Conservation (phyloP, 2,329 filamentous ascomycete species). For the Aspergillus sp. region DNA sequence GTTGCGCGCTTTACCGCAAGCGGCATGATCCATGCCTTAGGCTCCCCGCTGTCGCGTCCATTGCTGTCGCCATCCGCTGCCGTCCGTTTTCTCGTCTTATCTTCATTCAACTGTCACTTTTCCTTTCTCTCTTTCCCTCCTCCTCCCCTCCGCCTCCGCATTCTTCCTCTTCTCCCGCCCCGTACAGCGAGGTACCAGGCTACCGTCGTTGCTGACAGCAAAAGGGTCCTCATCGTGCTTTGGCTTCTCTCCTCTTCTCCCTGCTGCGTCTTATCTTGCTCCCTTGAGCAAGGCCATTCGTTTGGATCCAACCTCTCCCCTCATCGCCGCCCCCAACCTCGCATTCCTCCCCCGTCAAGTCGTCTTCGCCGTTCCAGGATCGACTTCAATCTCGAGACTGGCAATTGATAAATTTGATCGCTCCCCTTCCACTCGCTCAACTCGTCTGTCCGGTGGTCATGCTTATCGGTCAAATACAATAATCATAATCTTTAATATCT, state of each 20-base stretch:
- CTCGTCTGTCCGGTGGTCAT: slow-evolving; percentile 26
- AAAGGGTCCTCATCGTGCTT: not conserved
- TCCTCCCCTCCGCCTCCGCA: slow-evolving; percentile 3
- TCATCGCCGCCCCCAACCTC: not conserved
- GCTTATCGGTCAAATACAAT: slow-evolving; percentile 24
- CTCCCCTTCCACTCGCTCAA: not conserved
- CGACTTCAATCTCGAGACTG: not conserved
- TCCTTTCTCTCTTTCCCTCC: slow-evolving; percentile 7
- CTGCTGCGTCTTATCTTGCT: slow-evolving; percentile 14
- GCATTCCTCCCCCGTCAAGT: not conserved
- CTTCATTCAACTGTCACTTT: not conserved
- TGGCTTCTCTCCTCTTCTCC: not conserved
- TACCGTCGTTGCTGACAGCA: not conserved
- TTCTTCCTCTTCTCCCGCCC: not conserved
- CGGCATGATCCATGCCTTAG: not conserved
- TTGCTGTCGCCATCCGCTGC: slow-evolving; percentile 19
- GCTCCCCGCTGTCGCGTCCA: slow-evolving; percentile 16
- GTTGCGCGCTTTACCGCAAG: not conserved
- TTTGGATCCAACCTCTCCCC: slow-evolving; percentile 6
- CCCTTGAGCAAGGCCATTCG: slow-evolving; percentile 13
- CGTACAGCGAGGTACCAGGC: not conserved
- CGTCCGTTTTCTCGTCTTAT: slow-evolving; percentile 12
- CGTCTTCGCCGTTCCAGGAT: not conserved
- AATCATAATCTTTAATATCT: slow-evolving; percentile 8
- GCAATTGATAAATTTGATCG: not conserved